Evolutionary conservation across 257 asterid species (phyloP), one percentile per base, ranked within the genome.

Genomic region (Solanum pinnatisectum): DNA sequence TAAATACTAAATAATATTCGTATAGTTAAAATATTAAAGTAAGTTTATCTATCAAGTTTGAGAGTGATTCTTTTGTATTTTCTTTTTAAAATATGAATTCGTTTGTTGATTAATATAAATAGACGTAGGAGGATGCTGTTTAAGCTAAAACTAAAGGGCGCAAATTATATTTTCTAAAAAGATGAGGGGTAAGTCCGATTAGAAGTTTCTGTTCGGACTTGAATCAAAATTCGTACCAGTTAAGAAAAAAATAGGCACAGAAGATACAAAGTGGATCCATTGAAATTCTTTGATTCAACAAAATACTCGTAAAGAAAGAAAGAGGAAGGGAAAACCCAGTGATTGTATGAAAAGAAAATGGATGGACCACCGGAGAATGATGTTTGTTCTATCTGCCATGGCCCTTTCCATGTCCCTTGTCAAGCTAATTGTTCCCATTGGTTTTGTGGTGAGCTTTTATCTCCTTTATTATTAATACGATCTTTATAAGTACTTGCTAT

Each of bases 341-440:
- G 68, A 83, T 35, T 44, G 67, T 83, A 88, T 79, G 71, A 88
- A 67, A 88, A 90, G 3, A 77, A 73, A 89, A 96, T 97, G 99
- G 98, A 93, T 68, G 92, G 91, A 73, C 98, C 99, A 11, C 98
- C 98, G 91, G 94, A 78, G 83, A 93, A 94, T 89, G 99, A 97
- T 87, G 90, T 93, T 35, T 97, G 98, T 87, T 96, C 98, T 30
- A 91, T 97, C 60, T 97, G 99, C 90, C 99, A 92, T 81, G 93
- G 92, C 87, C 90, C 76, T 90, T 97, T 95, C 83, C 92, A 89
- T 39, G 83, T 92, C 74, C 98, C 99, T 74, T 95, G 98, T 91
- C 98, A 97, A 89, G 98, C 98, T 77, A 97, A 97, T 91, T 97
- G 98, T 89, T 92, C 96, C 85, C 99, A 97, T 88, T 97, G 98